Percentiles rank a stretch among this genome's conserved stretches.
Evolutionary conservation across 441 rosid genomes (phyloP).

Genomic region (Aleurites moluccanus): DNA sequence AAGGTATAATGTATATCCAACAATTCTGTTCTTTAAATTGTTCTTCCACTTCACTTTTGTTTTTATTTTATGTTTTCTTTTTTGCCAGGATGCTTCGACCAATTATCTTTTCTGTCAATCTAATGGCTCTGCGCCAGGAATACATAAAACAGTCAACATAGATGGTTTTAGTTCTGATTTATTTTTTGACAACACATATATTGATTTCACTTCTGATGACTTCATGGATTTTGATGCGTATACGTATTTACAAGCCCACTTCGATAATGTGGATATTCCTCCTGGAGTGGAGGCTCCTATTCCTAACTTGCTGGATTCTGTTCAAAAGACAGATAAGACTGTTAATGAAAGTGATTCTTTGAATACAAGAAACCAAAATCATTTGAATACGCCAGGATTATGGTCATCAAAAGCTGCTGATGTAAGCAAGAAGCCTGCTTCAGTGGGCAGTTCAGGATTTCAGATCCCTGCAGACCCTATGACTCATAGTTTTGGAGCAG

Average conservation of each 20-base stretch:
- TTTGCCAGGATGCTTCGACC: constrained; percentile 31
- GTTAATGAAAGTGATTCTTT: constrained; percentile 29
- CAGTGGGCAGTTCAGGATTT: constrained; percentile 27
- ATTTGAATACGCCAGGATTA: too few relatives aligned
- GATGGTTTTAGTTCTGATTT: constrained; percentile 37
- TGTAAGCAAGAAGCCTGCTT: constrained; percentile 26
- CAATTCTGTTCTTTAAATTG: not conserved
- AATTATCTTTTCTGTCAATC: constrained; percentile 19
- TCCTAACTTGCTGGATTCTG: constrained; percentile 52
- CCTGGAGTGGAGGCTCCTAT: constrained; percentile 77
- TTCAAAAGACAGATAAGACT: constrained; percentile 26
- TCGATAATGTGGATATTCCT: constrained; percentile 65
- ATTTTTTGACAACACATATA: constrained; percentile 37
- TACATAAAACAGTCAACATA: constrained; percentile 33
- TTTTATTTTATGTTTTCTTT: not conserved
- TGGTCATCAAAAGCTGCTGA: constrained; percentile 24
- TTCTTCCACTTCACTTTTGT: not conserved
- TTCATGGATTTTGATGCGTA: constrained; percentile 44
- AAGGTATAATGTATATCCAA: constrained; percentile 23
- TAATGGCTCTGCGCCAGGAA: constrained; percentile 29
- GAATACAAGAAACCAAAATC: too few relatives aligned
- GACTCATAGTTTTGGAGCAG: constrained; percentile 28
- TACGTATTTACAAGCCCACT: constrained; percentile 58
- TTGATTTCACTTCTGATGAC: constrained; percentile 32
- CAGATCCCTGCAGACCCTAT: constrained; percentile 18